Conservation (phyloP, 176 grass and related monocot genomes). For the Avena insularis region DNA sequence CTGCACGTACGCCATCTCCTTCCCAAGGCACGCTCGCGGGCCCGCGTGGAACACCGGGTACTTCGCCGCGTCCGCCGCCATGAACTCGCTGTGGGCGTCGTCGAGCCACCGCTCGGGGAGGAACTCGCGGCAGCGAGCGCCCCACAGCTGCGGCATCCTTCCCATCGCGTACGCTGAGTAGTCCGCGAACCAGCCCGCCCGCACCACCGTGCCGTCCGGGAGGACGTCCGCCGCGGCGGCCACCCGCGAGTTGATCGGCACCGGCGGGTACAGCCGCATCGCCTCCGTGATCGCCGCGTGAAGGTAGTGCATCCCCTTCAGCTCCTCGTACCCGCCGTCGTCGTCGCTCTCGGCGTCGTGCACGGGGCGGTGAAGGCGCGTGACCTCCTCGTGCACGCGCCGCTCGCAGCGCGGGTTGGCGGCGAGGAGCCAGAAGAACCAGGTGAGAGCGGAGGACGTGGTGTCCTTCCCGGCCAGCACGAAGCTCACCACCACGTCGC, state of each 20-base stretch:
- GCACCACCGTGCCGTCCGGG: conserved; percentile 72
- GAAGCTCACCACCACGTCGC: conserved; percentile 73
- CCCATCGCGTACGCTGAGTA: conserved; percentile 76
- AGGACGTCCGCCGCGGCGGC: conserved; percentile 56
- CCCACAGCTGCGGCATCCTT: conserved; percentile 62
- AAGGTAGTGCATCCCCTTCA: conserved; percentile 65
- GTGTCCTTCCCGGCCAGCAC: conserved; percentile 72
- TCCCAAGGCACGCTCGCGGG: conserved; percentile 65
- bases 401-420: conserved; percentile 54
- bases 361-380: neutral
- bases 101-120: conserved; percentile 55
- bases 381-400: conserved; percentile 51
- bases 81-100: conserved; percentile 2
- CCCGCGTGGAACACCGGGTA: conserved; percentile 62
- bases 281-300: conserved; percentile 70
- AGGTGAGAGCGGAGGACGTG: conserved; percentile 58
- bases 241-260: conserved; percentile 62
- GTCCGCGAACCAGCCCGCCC: conserved; percentile 60
- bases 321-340: conserved; percentile 33
- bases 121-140: conserved; percentile 36
- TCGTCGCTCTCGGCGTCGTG: neutral
- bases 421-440: conserved; percentile 82
- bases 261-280: conserved; percentile 79
- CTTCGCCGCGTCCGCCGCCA: conserved; percentile 38
- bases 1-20: conserved; percentile 80